Evolutionary conservation across 495 filamentous ascomycete species (phyloP).

Genomic region (Astrothelium macrocarpum): DNA sequence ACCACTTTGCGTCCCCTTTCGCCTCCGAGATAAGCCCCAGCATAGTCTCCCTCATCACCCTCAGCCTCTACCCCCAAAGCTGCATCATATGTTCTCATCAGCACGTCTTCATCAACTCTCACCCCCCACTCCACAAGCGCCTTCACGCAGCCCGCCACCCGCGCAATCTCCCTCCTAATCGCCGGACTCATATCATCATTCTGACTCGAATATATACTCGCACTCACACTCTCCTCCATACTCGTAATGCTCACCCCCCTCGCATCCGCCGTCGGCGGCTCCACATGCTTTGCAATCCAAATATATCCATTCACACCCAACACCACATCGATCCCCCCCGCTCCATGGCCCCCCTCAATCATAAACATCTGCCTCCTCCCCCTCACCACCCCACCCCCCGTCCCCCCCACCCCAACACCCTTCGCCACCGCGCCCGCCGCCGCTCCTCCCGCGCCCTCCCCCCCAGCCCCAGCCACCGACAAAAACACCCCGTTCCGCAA

Average conservation of each 20-base stretch:
- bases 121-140: constrained; percentile 72
- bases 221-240: constrained; percentile 68
- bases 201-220: constrained; percentile 76
- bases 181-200: constrained; percentile 69
- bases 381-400: constrained; percentile 64
- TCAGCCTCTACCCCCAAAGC: constrained; percentile 56
- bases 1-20: constrained; percentile 57
- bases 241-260: constrained; percentile 59
- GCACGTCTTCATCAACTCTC: constrained; percentile 85
- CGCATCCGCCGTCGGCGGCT: constrained; percentile 44
- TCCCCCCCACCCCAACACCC: neutral
- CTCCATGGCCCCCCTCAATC: constrained; percentile 53
- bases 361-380: constrained; percentile 80
- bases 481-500: constrained; percentile 85
- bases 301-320: constrained; percentile 94
- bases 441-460: constrained; percentile 35
- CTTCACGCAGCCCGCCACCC: constrained; percentile 67
- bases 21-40: constrained; percentile 55
- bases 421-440: neutral
- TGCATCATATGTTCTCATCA: constrained; percentile 71
- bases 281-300: constrained; percentile 73
- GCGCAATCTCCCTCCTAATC: constrained; percentile 79
- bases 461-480: constrained; percentile 67
- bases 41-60: constrained; percentile 22
- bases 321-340: constrained; percentile 73